phyloP scores from a whole-genome alignment of 2,329 filamentous ascomycete genomes.

The Cladosporium cucumerinum region DNA sequence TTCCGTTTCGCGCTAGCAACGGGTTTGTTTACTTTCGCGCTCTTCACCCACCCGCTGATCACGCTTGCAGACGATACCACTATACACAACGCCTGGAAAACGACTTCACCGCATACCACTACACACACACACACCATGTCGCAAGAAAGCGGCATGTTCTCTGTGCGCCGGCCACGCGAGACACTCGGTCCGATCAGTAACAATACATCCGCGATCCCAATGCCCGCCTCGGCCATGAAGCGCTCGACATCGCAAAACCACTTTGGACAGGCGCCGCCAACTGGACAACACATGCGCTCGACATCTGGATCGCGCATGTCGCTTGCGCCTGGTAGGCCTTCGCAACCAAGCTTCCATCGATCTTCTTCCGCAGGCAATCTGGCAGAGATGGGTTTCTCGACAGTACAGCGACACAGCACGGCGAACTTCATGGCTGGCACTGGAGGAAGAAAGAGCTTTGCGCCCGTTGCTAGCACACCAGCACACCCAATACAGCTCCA shows the following conservation, averaged over 20 bases:
- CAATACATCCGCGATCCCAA: constrained; percentile 75
- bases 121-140: constrained; percentile 58
- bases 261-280: constrained; percentile 60
- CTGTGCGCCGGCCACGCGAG: constrained; percentile 88
- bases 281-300: constrained; percentile 72
- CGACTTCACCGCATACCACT: background rate
- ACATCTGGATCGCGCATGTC: constrained; percentile 81
- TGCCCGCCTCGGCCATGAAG: constrained; percentile 91
- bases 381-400: constrained; percentile 74
- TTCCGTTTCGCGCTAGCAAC: background rate
- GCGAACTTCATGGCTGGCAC: constrained; percentile 59
- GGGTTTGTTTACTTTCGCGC: constrained; percentile 8
- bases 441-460: constrained; percentile 67
- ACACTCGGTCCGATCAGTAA: constrained; percentile 81
- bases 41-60: background rate
- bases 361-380: constrained; percentile 78
- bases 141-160: constrained; percentile 84
- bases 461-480: constrained; percentile 55
- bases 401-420: constrained; percentile 79
- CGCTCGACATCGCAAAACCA: constrained; percentile 76
- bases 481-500: constrained; percentile 35
- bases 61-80: background rate
- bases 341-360: constrained; percentile 81
- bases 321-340: constrained; percentile 77
- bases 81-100: background rate